A percentile compares a stretch with the other conserved stretches of the same genome.
Evolutionary conservation across 176 grass and related monocot species (phyloP).

Genomic region (Lolium rigidum): DNA sequence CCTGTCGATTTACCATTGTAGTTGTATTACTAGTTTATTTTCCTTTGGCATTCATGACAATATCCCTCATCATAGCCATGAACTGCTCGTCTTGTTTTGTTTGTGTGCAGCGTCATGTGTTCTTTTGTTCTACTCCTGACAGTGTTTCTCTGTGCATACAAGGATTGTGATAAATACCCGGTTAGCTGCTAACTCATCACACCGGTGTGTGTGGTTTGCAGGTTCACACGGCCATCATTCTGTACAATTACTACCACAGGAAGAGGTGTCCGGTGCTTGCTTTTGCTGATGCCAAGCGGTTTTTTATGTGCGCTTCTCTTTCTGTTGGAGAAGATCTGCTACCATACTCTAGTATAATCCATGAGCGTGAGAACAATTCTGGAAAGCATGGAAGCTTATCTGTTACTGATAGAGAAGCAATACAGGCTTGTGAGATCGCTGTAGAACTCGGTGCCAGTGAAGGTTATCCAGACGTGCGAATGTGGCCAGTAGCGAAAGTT

Average conservation of each 20-base stretch:
- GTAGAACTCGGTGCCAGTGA: slow-evolving; percentile 31
- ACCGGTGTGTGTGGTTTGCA: slow-evolving; percentile 22
- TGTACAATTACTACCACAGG: slow-evolving; percentile 82
- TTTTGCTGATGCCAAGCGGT: slow-evolving; percentile 43
- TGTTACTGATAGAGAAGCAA: slow-evolving; percentile 45
- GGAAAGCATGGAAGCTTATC: slow-evolving; percentile 35
- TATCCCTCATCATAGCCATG: background rate
- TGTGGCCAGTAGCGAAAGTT: slow-evolving; percentile 67
- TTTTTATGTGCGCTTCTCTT: slow-evolving; percentile 44
- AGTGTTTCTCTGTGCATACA: background rate
- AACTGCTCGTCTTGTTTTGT: too few species aligned
- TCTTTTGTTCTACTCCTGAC: background rate
- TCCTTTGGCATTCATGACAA: background rate
- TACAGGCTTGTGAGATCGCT: slow-evolving; percentile 61
- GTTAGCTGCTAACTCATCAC: background rate
- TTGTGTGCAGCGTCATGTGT: too few species aligned
- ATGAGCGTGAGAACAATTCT: background rate
- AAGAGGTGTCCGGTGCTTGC: slow-evolving; percentile 55
- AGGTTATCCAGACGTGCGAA: background rate
- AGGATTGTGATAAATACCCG: background rate
- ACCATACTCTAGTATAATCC: slow-evolving; percentile 36
- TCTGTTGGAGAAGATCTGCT: slow-evolving; percentile 35
- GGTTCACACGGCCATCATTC: slow-evolving; percentile 63
- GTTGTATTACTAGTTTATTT: background rate
- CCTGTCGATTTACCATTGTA: background rate